Base-by-base conservation (phyloP, 352 stramenopile genomes). In the Pythium grandisporangium region DNA sequence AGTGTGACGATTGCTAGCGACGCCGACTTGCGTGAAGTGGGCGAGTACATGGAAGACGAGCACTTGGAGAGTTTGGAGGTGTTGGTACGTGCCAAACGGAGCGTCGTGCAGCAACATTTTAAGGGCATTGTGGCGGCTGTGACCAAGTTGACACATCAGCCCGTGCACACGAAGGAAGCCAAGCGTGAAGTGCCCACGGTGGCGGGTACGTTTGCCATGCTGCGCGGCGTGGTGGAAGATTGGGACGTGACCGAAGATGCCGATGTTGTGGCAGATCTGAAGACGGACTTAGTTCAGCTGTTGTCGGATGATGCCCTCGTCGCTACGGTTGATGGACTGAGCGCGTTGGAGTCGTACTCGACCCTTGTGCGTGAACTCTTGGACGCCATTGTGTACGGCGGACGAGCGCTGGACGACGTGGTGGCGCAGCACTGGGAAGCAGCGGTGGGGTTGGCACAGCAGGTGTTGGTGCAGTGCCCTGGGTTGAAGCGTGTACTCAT, bases 31-130 rank as follows among this genome's bases (percentile, higher is more conserved):
- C 55, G 68, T 34, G 71, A 81, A 41, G 44, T 68, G 36, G 34
- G 60, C 10, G 43, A 60, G 30, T 80, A 75, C 46, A 84, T 84
- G 68, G 37, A 46, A 3, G 71, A 79, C 35, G 68, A 72, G 39
- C 30, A 51, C 22, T 47, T 81, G 44, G 37, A 62, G 30, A 23
- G 35, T 0, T 24, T 84, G 8, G 45, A 47, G 14, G 52, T 84
- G n/a, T 16, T 52, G 10, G 61, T 78, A 27, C 46, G 47, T 17
- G 37, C 51, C 5, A 51, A 43, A 2, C 52, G 44, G 29, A 48
- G 35, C 35, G 54, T 56, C 13, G 37, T 74, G 45, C 61, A 72
- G 47, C 56, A 45, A 35, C 66, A 73, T 20, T 50, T 83, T 25
- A 61, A 49, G 19, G 63, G 58, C 3, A 47, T 84, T 6, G 65